phyloP scores from a whole-genome alignment of 371 early-diverging fungal genomes.

The Sporodiniella umbellata region DNA sequence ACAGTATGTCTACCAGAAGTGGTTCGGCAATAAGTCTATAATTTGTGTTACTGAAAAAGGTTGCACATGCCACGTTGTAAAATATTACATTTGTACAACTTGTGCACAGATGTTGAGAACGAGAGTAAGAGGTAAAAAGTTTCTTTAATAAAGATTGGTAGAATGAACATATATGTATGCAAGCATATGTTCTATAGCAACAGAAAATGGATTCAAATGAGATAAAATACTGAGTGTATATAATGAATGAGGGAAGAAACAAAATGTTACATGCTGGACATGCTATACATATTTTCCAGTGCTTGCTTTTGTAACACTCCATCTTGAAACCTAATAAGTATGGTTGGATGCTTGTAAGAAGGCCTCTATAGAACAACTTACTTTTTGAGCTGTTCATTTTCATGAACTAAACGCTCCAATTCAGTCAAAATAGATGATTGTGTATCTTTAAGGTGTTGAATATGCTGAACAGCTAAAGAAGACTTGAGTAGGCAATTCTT shows the following conservation, averaged over 20 bases:
- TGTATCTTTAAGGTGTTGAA: constrained; percentile 35
- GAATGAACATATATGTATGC: background rate
- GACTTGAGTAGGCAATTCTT: background rate
- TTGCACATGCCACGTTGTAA: no score
- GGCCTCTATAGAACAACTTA: no score
- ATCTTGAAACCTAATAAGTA: constrained; percentile 23
- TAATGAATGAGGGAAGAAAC: no score
- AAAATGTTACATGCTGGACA: constrained; percentile 27
- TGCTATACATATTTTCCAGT: constrained; percentile 30
- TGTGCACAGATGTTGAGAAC: no score
- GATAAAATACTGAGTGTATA: no score
- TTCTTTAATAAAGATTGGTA: no score
- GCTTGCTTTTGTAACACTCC: constrained; percentile 29
- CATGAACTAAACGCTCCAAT: constrained; percentile 33
- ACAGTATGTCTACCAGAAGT: no score
- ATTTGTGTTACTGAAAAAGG: no score
- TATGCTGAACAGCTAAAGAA: constrained; percentile 34
- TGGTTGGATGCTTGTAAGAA: background rate
- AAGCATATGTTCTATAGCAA: background rate
- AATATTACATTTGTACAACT: no score
- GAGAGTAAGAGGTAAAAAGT: no score
- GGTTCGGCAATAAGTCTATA: no score
- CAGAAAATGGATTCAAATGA: no score
- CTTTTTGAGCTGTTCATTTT: constrained; percentile 41
- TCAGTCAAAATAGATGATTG: constrained; percentile 32